Base-by-base conservation (phyloP, 306 rosid species). In the Acacia crassicarpa region DNA sequence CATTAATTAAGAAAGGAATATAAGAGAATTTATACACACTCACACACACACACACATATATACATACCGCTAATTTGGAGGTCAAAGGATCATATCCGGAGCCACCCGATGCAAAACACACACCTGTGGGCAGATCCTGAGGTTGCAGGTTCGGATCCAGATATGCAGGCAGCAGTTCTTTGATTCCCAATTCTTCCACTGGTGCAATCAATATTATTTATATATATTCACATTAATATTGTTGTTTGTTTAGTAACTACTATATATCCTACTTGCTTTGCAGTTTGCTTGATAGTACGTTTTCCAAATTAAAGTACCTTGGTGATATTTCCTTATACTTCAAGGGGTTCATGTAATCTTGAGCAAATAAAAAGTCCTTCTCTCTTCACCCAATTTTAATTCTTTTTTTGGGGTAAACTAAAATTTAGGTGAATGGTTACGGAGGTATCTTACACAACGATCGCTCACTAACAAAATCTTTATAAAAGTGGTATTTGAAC, bases 61-160 rank as follows among this genome's bases (percentile, higher is more conserved):
- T 30, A 30, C 2, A 1, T 25, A 95, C 97, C 84, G 43, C 89
- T 56, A 80, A 0, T 75, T 67, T 1, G 30, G 98, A 86, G 15
- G 98, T 95, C 78, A 87, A 67, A 38, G 95, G 92, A 76, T 95
- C 99, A 14, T 35, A 93, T 63, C 99, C 98, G 1, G 95, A 30
- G 40, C 94, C 99, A 63, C 99, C 94, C 0, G 97, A 90, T 56
- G 99, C 98, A 61, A 95, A 95, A 83, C 82, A 75, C 0, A 93
- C 97, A 8, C 99, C 99, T 0, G 92, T 93, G 6, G 66, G 16
- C 8, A 95, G 66, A 17, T 95, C 98, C 58, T 77, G 20, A 1
- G 84, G 84, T 9, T 45, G 69, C 30, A 95, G 89, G 81, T 83
- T 87, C 30, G 94, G 89, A 72, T 89, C 88, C 67, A 74, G 35